A percentile compares a stretch with the other conserved stretches of the same genome.
Evolutionary conservation across 2,329 filamentous ascomycete genomes (phyloP).

Genomic region (Botrytis sinoallii): DNA sequence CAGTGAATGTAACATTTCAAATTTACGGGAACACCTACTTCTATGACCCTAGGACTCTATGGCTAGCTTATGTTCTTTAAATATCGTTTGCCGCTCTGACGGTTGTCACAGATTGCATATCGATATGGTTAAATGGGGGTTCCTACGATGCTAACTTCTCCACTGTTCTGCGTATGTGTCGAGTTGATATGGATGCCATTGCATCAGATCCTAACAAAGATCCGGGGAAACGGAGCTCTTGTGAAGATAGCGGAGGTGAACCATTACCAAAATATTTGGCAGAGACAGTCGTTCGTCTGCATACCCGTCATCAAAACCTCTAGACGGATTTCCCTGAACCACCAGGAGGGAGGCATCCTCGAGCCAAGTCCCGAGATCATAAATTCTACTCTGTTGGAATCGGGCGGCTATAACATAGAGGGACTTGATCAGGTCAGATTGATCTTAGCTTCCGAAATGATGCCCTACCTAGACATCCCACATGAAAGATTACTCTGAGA

Average conservation of each 20-base stretch:
- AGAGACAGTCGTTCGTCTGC: not conserved
- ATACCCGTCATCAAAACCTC: not conserved
- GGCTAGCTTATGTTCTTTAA: too few relatives aligned
- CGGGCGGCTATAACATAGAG: not conserved
- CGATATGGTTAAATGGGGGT: too few relatives aligned
- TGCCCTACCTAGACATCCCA: not conserved
- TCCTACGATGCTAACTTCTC: too few relatives aligned
- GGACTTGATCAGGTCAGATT: not conserved
- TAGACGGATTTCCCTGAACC: not conserved
- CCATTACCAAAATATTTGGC: not conserved
- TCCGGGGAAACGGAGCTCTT: not conserved
- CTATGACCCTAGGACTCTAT: too few relatives aligned
- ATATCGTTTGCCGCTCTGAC: too few relatives aligned
- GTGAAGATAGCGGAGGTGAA: not conserved
- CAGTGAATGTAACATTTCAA: too few relatives aligned
- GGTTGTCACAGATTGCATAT: too few relatives aligned
- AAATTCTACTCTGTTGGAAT: not conserved
- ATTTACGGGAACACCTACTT: too few relatives aligned
- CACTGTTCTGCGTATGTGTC: not conserved
- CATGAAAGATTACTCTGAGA: too few relatives aligned
- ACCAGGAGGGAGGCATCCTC: accelerated
- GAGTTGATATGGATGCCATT: not conserved
- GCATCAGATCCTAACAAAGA: not conserved
- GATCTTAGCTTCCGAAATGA: not conserved
- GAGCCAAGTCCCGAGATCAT: not conserved